Evolutionary conservation across 2,329 filamentous ascomycete species (phyloP).

Genomic region (Diaporthe citri): DNA sequence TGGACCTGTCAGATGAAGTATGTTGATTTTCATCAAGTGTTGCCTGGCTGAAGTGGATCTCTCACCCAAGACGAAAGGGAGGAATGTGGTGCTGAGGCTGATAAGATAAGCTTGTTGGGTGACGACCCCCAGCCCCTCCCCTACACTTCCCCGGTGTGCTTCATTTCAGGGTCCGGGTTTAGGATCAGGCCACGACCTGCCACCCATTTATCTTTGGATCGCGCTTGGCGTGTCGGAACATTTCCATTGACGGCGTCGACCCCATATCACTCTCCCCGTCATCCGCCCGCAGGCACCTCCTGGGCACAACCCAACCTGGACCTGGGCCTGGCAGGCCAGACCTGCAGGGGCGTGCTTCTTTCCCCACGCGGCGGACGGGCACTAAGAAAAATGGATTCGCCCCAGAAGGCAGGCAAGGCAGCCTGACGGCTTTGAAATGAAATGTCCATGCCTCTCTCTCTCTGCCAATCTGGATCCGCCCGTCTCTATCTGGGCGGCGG

Average conservation of each 20-base stretch:
- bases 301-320: slow-evolving; percentile 2
- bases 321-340: not conserved
- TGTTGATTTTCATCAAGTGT: not conserved
- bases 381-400: slow-evolving; percentile 28
- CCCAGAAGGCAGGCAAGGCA: not conserved
- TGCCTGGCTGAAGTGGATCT: not conserved
- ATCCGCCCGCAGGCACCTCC: not conserved
- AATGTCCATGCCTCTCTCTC: not conserved
- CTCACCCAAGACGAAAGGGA: not conserved
- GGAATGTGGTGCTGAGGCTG: too few relatives aligned
- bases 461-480: not conserved
- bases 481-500: not conserved
- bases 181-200: not conserved
- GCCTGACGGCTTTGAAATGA: not conserved
- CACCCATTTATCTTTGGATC: slow-evolving; percentile 1
- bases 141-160: too few relatives aligned
- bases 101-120: not conserved
- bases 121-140: not conserved
- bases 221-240: slow-evolving; percentile 16
- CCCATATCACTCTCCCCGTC: not conserved
- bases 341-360: not conserved
- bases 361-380: slow-evolving; percentile 22
- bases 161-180: not conserved
- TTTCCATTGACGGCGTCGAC: slow-evolving; percentile 8
- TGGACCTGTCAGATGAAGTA: not conserved